Evolutionary conservation across 2,329 filamentous ascomycete species (phyloP), one percentile per base, ranked within the genome.

Genomic region (Phialemoniopsis sp.): DNA sequence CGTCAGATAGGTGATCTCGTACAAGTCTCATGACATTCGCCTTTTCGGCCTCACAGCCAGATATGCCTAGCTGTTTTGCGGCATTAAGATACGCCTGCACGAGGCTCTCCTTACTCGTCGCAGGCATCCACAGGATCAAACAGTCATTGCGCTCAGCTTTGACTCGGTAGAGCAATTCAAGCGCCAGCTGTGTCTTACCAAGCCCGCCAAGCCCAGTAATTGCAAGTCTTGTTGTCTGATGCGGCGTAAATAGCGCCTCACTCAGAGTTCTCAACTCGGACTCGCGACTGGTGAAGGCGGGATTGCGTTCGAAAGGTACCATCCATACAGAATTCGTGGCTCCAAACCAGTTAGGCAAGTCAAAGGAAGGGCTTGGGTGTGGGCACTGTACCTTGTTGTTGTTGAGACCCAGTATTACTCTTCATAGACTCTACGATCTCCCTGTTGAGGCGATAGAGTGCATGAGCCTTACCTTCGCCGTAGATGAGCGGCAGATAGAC

Each of bases 11-110:
- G 15, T 58, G 46, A 4, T 37, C 34, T 12, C 76, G 67, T 49
- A 86, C 79, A 59, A 78, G 70, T 47, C 82, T n/a, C n/a, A n/a
- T n/a, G n/a, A n/a, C 76, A 38, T 75, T 72, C 29, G 80, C 51
- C 44, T 86, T 81, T 34, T 64, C 61, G 43, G 78, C 78, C 37
- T 74, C 62, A 7, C 47, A 48, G 34, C 71, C 3, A 73, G 62
- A 12, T 64, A 62, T 46, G 1, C 41, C 33, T 12, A 68, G 51
- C 47, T 55, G 49, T 30, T 47, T 52, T 2, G 52, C 57, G 4
- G 68, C 55, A 5, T 55, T 53, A 3, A 34, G 36, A 41, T 60
- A 70, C 12, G 63, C 63, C 38, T 64, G 57, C 29, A 68, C 53
- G 40, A 72, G 60, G 39, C 50, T 62, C 13, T 56, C 59, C n/a